Percentiles rank a stretch among this genome's conserved stretches.
Conservation (phyloP, 305 asterid species). For the Fraxinus paxiana region DNA sequence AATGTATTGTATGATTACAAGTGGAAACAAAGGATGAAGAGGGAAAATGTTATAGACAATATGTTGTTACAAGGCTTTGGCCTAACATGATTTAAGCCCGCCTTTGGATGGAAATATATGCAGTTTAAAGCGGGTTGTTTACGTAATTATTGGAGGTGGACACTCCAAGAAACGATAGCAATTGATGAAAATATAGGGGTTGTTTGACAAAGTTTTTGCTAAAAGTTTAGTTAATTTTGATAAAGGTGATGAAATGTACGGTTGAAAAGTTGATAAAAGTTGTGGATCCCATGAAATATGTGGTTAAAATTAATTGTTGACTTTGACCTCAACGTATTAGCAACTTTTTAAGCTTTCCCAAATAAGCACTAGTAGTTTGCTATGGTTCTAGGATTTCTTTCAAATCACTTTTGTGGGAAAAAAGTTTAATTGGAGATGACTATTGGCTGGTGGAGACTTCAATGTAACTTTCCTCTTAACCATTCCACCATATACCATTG, state of each 20-base stretch:
- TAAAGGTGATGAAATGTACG: neutral
- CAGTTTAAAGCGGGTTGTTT: neutral
- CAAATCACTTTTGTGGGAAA: neutral
- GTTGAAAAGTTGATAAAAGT: neutral
- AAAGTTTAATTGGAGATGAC: neutral
- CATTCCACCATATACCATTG: neutral
- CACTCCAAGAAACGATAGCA: neutral
- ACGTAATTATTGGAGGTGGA: neutral
- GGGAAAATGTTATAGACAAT: neutral
- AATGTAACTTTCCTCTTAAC: neutral
- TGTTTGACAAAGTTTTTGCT: neutral
- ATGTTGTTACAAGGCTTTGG: neutral
- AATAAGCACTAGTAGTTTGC: neutral
- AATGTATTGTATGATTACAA: neutral
- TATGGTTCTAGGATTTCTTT: neutral
- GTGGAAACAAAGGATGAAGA: constrained; percentile 2
- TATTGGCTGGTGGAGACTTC: constrained; percentile 8
- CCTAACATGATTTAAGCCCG: neutral
- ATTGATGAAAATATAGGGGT: neutral
- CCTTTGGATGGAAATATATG: neutral
- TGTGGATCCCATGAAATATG: neutral
- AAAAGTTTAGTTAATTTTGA: neutral
- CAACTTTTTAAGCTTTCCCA: neutral
- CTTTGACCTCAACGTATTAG: neutral
- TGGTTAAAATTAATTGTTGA: neutral